phyloP scores from a whole-genome alignment of 1,284 basidiomycete genomes.

The Puccinia coronata region DNA sequence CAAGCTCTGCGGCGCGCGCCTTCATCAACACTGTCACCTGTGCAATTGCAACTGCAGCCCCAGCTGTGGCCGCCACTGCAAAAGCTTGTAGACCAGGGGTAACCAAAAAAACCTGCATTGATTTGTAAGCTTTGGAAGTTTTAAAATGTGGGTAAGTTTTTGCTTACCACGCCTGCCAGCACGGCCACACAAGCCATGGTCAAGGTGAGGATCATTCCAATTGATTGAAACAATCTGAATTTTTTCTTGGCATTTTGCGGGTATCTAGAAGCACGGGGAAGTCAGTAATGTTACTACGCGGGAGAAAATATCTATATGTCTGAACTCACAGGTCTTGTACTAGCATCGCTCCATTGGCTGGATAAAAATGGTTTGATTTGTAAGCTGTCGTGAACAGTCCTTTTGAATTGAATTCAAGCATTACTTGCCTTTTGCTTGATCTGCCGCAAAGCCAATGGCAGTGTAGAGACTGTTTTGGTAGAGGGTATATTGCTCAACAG shows the following conservation, averaged over 20 bases:
- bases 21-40: neutral
- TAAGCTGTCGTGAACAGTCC: neutral
- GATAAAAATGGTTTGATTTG: neutral
- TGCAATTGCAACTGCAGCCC: slow-evolving; percentile 5
- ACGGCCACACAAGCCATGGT: neutral
- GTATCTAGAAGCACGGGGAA: neutral
- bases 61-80: slow-evolving; percentile 14
- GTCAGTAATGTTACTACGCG: neutral
- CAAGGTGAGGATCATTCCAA: neutral
- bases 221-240: neutral
- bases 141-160: neutral
- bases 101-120: neutral
- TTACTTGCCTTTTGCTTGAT: slow-evolving; percentile 7
- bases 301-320: neutral
- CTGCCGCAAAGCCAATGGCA: slow-evolving; percentile 5
- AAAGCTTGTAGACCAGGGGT: neutral
- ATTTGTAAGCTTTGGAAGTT: neutral
- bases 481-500: neutral
- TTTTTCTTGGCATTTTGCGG: neutral
- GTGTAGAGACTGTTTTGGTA: neutral
- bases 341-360: neutral
- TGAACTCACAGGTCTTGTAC: slow-evolving; percentile 11
- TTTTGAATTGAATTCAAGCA: neutral
- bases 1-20: neutral
- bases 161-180: neutral